A percentile compares a stretch with the other conserved stretches of the same genome.
phyloP scores from a whole-genome alignment of 2,329 filamentous ascomycete species.

The Metarhizium anisopliae region DNA sequence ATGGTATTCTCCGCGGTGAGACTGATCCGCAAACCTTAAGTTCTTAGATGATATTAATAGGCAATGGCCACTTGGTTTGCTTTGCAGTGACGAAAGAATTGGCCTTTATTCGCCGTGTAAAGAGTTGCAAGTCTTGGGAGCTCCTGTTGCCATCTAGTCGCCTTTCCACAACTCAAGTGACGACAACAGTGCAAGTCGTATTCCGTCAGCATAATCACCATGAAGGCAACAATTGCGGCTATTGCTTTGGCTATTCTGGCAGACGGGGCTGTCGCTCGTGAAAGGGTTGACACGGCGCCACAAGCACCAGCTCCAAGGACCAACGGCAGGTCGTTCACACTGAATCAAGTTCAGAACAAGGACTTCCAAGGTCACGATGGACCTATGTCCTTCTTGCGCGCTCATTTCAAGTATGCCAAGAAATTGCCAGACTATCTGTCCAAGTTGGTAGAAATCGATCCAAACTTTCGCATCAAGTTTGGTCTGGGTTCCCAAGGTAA shows the following conservation, averaged over 20 bases:
- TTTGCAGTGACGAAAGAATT: background rate
- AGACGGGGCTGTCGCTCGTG: slow-evolving; percentile 3
- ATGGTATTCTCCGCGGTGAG: background rate
- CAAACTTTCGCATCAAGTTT: slow-evolving; percentile 16
- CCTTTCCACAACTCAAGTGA: background rate
- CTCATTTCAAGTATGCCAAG: slow-evolving; percentile 28
- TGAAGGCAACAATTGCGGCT: slow-evolving; percentile 6
- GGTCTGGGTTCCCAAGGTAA: slow-evolving; percentile 4
- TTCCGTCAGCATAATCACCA: background rate
- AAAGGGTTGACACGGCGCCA: background rate
- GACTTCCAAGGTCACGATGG: slow-evolving; percentile 24
- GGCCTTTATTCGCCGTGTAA: background rate
- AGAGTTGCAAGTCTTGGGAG: background rate
- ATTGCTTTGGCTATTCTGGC: slow-evolving; percentile 5
- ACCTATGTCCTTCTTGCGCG: slow-evolving; percentile 18
- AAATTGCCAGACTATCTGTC: slow-evolving; percentile 18
- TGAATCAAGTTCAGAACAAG: slow-evolving; percentile 26
- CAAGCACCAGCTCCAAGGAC: background rate
- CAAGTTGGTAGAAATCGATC: slow-evolving; percentile 14
- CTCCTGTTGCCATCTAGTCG: background rate
- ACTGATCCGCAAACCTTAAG: background rate
- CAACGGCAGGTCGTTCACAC: slow-evolving; percentile 12
- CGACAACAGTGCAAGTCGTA: background rate
- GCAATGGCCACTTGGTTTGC: background rate
- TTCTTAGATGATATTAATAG: background rate